Evolutionary conservation across 1,284 basidiomycete species (phyloP), one percentile per base, ranked within the genome.

Genomic region (Exobasidium cylindrosporum): DNA sequence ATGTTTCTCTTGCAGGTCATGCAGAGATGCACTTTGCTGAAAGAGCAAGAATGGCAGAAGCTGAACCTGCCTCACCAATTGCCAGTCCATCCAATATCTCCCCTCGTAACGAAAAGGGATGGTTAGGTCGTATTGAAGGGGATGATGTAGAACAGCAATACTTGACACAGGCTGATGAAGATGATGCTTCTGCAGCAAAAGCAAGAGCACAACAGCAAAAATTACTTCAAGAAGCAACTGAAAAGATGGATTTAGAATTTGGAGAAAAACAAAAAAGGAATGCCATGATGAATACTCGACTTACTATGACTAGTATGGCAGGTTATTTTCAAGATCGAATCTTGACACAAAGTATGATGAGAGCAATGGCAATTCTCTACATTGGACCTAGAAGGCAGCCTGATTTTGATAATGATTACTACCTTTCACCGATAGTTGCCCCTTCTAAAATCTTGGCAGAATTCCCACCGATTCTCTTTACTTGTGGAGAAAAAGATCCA

Each of bases 291-390:
- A 89, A 90, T 24, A 93, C 91, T 3, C 84, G 92, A 52, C 82
- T 97, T 70, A 95, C 95, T 0, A 97, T 98, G 92, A 96, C 94
- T 1, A 93, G 90, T 74, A 86, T 94, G 55, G 90, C 91, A 21
- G 93, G 92, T 43, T 76, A 74, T 56, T 76, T 74, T 46, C 69
- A 74, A 53, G 74, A 76, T 35, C 64, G 74, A 10, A 75, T 76
- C 63, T 50, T 76, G 26, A 70, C 73, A 14, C 74, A 73, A 52
- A 65, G 67, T 32, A 76, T 75, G 74, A 95, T 97, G 90, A 89
- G 95, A 46, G 92, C 94, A 0, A 97, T 97, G 94, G 93, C 94
- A 1, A 94, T 97, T 72, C 83, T 97, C 61, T 97, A 97, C 82
- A 89, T 97, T 65, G 95, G 95, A 0, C 93, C 94, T 0, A 86